Conservation (phyloP, 2,329 filamentous ascomycete genomes). For the Colletotrichum theobromicola region DNA sequence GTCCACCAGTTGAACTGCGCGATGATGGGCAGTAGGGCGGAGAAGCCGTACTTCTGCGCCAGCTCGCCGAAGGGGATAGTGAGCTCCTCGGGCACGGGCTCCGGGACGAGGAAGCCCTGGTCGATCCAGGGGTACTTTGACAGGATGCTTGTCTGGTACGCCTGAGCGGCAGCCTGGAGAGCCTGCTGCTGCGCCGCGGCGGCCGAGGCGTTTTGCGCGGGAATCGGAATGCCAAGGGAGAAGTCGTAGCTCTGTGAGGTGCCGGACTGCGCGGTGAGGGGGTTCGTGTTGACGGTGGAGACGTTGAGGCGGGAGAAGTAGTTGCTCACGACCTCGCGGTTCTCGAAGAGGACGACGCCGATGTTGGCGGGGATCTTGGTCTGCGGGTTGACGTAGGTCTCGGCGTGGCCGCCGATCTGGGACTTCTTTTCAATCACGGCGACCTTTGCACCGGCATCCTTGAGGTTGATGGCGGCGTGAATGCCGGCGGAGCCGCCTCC, state of each 20-base stretch:
- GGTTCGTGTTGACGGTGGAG: conserved; percentile 9
- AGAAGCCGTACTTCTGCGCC: conserved; percentile 43
- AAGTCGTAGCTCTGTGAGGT: conserved; percentile 24
- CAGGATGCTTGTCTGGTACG: conserved; percentile 5
- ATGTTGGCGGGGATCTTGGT: conserved; percentile 14
- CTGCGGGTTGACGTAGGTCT: conserved; percentile 40
- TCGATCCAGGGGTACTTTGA: conserved; percentile 20
- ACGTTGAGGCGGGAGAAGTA: conserved; percentile 42
- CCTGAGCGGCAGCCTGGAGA: background rate
- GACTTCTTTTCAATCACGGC: conserved; percentile 42
- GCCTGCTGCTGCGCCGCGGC: conserved; percentile 7
- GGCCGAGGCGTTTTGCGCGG: background rate
- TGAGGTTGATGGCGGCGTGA: conserved; percentile 42
- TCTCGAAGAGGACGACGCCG: conserved; percentile 33
- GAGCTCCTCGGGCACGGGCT: conserved; percentile 49
- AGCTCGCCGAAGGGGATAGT: conserved; percentile 46
- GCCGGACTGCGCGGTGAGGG: background rate
- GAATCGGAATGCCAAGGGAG: conserved; percentile 4
- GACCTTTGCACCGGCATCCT: conserved; percentile 39
- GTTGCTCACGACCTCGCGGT: conserved; percentile 33
- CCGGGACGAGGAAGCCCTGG: conserved; percentile 40
- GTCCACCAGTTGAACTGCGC: conserved; percentile 39
- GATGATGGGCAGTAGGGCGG: conserved; percentile 36
- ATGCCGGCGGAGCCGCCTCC: conserved; percentile 47
- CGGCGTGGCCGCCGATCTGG: conserved; percentile 43